Conservation (phyloP, 306 rosid species). For the Fragaria vesca region DNA sequence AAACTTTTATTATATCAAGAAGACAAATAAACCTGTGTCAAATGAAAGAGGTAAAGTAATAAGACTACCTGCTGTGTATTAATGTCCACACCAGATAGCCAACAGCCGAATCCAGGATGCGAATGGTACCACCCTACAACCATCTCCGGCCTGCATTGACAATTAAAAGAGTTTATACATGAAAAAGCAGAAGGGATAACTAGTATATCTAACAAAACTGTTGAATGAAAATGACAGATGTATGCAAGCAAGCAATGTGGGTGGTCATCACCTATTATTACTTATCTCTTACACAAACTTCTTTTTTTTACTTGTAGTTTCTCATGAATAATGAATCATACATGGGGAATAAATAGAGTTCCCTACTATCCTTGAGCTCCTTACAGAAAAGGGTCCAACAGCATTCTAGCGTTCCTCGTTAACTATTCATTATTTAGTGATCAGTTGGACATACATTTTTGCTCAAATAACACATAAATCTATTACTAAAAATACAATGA, state of each 20-base stretch:
- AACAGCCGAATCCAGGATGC: constrained; percentile 92
- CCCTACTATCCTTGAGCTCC: not conserved
- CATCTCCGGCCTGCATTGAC: constrained; percentile 84
- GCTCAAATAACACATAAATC: not conserved
- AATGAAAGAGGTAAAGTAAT: not conserved
- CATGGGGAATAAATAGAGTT: not conserved
- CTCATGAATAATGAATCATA: not conserved
- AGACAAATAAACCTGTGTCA: not conserved
- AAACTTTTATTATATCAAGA: not conserved
- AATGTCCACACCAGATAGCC: constrained; percentile 98
- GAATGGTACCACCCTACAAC: constrained; percentile 94
- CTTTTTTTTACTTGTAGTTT: not conserved
- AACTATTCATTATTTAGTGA: not conserved
- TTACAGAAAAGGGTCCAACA: not conserved
- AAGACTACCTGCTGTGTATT: constrained; percentile 83
- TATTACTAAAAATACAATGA: not conserved
- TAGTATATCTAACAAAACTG: not conserved
- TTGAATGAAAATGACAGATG: not conserved
- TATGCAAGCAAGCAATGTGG: not conserved
- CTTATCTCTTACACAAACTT: not conserved
- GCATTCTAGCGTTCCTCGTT: not conserved
- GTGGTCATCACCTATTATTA: not conserved
- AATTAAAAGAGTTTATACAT: not conserved
- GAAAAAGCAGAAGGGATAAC: not conserved
- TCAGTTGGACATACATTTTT: not conserved